These are phyloP conservation scores for Gonium pectorale DNA, from an alignment of 139 green algal genomes.

Conservation along the genomic window DNA sequence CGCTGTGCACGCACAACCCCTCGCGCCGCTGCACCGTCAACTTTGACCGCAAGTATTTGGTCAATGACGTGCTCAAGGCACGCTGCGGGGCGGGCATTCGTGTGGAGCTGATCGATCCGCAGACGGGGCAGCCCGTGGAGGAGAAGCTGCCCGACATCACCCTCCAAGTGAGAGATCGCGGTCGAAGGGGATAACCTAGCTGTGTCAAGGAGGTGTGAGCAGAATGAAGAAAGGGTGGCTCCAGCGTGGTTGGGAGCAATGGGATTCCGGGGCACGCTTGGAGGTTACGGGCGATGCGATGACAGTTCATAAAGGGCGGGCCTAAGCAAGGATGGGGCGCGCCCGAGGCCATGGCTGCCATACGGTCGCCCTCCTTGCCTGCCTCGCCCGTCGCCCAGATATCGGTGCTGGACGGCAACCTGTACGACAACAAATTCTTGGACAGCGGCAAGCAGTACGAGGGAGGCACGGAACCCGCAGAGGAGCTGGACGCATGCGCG, in stretches of 20 bases:
- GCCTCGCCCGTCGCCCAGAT: slow-evolving; percentile 63
- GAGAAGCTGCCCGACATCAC: slow-evolving; percentile 76
- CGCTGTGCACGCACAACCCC: slow-evolving; percentile 91
- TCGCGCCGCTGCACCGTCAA: slow-evolving; percentile 86
- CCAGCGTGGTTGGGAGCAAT: too few relatives aligned
- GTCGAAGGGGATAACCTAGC: not conserved
- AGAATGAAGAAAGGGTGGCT: too few relatives aligned
- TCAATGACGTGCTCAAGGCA: slow-evolving; percentile 85
- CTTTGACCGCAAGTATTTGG: slow-evolving; percentile 88
- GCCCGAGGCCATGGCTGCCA: not conserved
- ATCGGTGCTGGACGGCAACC: slow-evolving; percentile 85
- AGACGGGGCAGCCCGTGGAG: slow-evolving; percentile 73
- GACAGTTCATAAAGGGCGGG: not conserved
- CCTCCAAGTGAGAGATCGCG: slow-evolving; percentile 69
- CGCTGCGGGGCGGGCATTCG: slow-evolving; percentile 84
- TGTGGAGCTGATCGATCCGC: slow-evolving; percentile 86
- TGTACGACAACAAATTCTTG: slow-evolving; percentile 82
- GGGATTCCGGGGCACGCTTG: too few relatives aligned
- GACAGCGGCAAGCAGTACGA: slow-evolving; percentile 58
- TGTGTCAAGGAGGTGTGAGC: not conserved
- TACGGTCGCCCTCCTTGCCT: not conserved
- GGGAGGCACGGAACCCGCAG: slow-evolving; percentile 63
- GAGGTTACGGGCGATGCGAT: not conserved
- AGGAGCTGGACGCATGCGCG: slow-evolving; percentile 77
- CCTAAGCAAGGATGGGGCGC: not conserved